Percentiles rank a stretch among this genome's conserved stretches.
Evolutionary conservation across 2,329 filamentous ascomycete genomes (phyloP).

Genomic region (Cladosporium sp.): DNA sequence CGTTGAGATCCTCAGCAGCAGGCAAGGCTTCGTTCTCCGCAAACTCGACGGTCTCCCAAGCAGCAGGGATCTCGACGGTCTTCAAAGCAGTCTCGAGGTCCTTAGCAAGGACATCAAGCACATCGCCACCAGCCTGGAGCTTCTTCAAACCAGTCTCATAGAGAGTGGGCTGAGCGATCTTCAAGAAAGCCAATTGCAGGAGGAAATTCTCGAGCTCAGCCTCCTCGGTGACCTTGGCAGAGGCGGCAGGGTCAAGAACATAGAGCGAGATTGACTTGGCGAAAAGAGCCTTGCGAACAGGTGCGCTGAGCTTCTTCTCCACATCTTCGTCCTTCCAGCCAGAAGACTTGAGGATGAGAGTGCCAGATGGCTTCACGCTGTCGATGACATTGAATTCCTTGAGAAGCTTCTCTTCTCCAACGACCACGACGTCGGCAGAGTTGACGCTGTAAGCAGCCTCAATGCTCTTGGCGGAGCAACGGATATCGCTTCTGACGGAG

Average conservation of each 20-base stretch:
- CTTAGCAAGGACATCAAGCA: conserved; percentile 56
- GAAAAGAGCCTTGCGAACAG: conserved; percentile 67
- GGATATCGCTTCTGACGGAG: conserved; percentile 76
- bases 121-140: conserved; percentile 59
- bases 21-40: conserved; percentile 50
- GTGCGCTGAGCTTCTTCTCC: conserved; percentile 75
- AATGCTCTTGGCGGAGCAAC: conserved; percentile 75
- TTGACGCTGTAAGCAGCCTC: conserved; percentile 80
- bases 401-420: conserved; percentile 76
- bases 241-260: conserved; percentile 67
- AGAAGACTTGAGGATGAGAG: conserved; percentile 70
- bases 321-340: conserved; percentile 82
- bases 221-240: conserved; percentile 65
- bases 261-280: conserved; percentile 68
- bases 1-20: conserved; percentile 62
- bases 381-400: conserved; percentile 71
- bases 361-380: conserved; percentile 65
- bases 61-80: conserved; percentile 68
- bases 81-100: conserved; percentile 66
- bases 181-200: conserved; percentile 77
- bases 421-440: conserved; percentile 71
- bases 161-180: conserved; percentile 65
- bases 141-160: conserved; percentile 62
- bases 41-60: conserved; percentile 70
- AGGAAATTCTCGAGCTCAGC: conserved; percentile 60